Evolutionary conservation across 306 rosid genomes (phyloP).

Genomic region (Styphnolobium japonicum): DNA sequence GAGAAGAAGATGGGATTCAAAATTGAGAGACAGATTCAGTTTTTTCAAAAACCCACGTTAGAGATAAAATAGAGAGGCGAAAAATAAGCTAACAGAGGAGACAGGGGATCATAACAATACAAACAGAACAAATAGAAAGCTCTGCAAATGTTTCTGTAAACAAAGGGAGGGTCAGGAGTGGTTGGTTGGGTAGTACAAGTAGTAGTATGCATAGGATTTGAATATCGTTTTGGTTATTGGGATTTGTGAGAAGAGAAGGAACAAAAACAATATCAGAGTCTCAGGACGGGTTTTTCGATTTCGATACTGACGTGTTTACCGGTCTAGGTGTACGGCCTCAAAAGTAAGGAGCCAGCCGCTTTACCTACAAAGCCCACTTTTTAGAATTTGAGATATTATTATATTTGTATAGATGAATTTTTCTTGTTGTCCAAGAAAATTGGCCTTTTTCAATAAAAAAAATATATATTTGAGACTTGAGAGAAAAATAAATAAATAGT

Average conservation of each 20-base stretch:
- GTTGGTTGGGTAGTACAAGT: not conserved
- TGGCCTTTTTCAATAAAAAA: no score
- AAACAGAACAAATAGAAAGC: not conserved
- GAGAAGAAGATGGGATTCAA: not conserved
- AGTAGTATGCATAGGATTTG: not conserved
- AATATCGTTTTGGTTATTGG: conserved; percentile 7
- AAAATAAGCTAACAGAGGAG: not conserved
- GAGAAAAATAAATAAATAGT: no score
- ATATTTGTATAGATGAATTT: no score
- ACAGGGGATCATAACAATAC: not conserved
- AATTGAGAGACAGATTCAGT: not conserved
- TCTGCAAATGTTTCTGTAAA: not conserved
- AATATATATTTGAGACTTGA: no score
- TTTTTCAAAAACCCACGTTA: not conserved
- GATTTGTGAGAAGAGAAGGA: not conserved
- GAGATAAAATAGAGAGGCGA: not conserved
- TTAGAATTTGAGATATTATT: no score
- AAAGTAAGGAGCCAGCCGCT: conserved; percentile 38
- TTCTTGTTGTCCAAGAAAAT: no score
- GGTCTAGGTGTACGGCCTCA: conserved; percentile 29
- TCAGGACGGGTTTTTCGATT: not conserved
- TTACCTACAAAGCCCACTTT: not conserved
- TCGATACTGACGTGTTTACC: not conserved
- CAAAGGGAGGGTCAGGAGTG: not conserved
- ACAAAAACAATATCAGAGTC: not conserved